These are phyloP conservation scores for Backusella luteola DNA, from an alignment of 192 early-diverging fungal genomes.

Conservation along the genomic window DNA sequence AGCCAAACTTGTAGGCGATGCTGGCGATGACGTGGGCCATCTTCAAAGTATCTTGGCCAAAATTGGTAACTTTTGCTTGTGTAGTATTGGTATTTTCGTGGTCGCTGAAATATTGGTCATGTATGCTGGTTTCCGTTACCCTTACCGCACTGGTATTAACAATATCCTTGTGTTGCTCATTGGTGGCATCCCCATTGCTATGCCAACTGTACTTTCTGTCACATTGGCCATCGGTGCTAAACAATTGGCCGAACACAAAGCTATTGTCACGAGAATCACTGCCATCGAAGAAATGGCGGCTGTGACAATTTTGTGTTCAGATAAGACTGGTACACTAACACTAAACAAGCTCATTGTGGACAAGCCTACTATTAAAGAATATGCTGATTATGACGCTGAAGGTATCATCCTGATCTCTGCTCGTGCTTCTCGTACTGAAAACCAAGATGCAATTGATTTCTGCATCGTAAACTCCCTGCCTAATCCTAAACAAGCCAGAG, in stretches of 20 bases:
- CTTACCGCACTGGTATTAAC: conserved; percentile 76
- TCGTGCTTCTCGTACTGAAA: conserved; percentile 74
- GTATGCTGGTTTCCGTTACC: conserved; percentile 66
- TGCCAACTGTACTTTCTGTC: conserved; percentile 77
- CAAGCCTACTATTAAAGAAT: conserved; percentile 65
- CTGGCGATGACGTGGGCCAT: conserved; percentile 72
- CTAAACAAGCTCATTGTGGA: conserved; percentile 80
- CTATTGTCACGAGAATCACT: conserved; percentile 77
- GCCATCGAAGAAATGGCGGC: conserved; percentile 82
- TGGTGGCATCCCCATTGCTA: conserved; percentile 81
- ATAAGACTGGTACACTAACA: conserved; percentile 96
- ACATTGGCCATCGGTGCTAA: conserved; percentile 80
- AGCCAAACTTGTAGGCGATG: conserved; percentile 71
- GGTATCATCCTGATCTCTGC: conserved; percentile 66
- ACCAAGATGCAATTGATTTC: conserved; percentile 82
- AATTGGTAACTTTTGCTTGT: conserved; percentile 78
- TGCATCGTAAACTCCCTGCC: conserved; percentile 67
- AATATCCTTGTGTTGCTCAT: conserved; percentile 77
- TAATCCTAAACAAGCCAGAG: conserved; percentile 53
- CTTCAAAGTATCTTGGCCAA: conserved; percentile 71
- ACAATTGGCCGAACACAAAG: conserved; percentile 81
- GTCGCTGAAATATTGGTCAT: conserved; percentile 68
- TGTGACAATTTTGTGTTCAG: conserved; percentile 84
- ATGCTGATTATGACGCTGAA: conserved; percentile 60
- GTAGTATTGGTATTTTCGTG: conserved; percentile 70